Evolutionary conservation across 345 rosid species (phyloP), one percentile per base, ranked within the genome.

Genomic region (Eucalyptus erythrocorys): DNA sequence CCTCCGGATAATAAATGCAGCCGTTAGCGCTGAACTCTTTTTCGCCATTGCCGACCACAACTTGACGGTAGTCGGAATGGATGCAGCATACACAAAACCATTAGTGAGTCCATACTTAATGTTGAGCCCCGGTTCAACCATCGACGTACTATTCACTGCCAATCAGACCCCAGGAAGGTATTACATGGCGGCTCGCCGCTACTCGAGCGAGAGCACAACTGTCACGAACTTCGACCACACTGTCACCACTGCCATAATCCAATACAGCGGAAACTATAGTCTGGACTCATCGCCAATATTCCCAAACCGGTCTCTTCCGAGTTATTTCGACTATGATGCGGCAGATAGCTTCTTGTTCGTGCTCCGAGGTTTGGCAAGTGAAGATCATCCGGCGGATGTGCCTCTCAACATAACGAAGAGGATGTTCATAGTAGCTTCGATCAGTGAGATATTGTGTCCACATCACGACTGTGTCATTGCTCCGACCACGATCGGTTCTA

Each of bases 171-270:
- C 90, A 1, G 86, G 89, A 30, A 88, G 68, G 7, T 92, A 92
- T 76, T 93, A 92, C 94, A 92, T 92, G 90, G 88, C 88, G 5
- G 76, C 90, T 5, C 87, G 87, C 37, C 91, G 91, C 37, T 89
- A 19, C 42, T 49, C 42, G 27, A 87, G 89, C 34, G 89, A 86
- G 45, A 8, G 43, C 45, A 48, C 47, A 7, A 45, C 9, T 6
- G 55, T 80, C 53, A 24, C 57, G 17, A 87, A 34, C n/a, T 79
- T 53, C 48, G 87, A 90, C 47, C 91, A 91, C 37, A 6, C 88
- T 37, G 91, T 91, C 53, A 80, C 93, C 37, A 92, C 94, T 4
- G 96, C 94, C 13, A 92, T 94, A 40, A 71, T 95, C 13, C 80
- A 90, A 49, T 93, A 93, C 87, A 86, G 26, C 4, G 90, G 89